Evolutionary conservation across 2,329 filamentous ascomycete genomes (phyloP).

Genomic region (Gyromitra esculenta): DNA sequence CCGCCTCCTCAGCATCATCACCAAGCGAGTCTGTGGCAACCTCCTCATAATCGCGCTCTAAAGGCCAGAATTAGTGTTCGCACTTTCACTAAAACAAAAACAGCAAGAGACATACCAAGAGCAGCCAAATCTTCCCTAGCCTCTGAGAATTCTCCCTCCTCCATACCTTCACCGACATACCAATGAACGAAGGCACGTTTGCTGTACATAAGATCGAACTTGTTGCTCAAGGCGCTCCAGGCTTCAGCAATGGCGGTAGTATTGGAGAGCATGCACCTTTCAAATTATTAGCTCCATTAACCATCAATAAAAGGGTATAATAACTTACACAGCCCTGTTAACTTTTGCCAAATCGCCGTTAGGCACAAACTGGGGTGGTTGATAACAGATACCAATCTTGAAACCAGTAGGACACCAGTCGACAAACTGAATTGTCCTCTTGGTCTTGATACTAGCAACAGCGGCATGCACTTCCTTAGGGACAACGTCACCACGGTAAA

Average conservation of each 20-base stretch:
- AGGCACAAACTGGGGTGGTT: conserved; percentile 93
- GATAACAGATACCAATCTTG: conserved; percentile 99
- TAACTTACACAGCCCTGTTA: conserved; percentile 92
- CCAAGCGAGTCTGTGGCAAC: conserved; percentile 93
- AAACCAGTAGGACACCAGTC: conserved; percentile 99
- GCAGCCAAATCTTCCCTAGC: conserved; percentile 98
- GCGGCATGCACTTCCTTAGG: conserved; percentile 93
- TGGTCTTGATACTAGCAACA: conserved; percentile 97
- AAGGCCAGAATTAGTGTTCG: conserved; percentile 36
- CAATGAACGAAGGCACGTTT: conserved; percentile 99
- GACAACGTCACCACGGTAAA: conserved; percentile 98
- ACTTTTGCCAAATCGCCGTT: conserved; percentile 98
- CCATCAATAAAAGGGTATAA: conserved; percentile 12
- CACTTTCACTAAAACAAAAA: neutral
- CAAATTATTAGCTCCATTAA: conserved; percentile 57
- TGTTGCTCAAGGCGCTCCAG: conserved; percentile 94
- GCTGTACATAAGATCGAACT: conserved; percentile 99
- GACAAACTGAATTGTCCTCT: conserved; percentile 98
- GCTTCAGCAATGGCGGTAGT: conserved; percentile 98
- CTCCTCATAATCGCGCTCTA: conserved; percentile 97
- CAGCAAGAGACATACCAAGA: conserved; percentile 63
- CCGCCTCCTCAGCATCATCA: conserved; percentile 84
- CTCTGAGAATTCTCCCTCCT: conserved; percentile 99
- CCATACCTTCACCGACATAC: conserved; percentile 99
- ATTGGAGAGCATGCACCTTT: conserved; percentile 96